Base-by-base conservation (phyloP, 495 filamentous ascomycete genomes). In the Podospora conica region DNA sequence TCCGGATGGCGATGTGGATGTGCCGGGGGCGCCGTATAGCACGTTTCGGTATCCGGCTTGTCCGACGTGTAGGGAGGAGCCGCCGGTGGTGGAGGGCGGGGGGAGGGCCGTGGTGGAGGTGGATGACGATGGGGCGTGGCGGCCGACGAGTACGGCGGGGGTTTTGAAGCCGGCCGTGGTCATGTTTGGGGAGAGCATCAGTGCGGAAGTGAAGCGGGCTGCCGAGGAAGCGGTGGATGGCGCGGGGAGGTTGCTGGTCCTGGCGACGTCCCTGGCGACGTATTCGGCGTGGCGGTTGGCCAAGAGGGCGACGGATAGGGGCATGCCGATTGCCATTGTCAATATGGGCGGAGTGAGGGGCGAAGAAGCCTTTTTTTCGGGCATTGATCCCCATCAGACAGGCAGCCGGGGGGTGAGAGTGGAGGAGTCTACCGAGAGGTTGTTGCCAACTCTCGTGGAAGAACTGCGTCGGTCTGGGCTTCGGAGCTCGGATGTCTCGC, bases 141-240 rank as follows among this genome's bases (percentile, higher is more conserved):
- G 79, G 60, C 69, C 83, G 1, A 75, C 77, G 0, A 93, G 90
- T 55, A 92, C 79, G 15, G 90, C 86, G 3, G 93, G 92, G 1
- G 85, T 98, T 18, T 71, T 98, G 54, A 98, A 98, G 73, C 95
- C 95, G 4, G 88, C 88, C 1, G 94, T 98, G 0, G 86, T 90
- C 60, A 96, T 98, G 91, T 98, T 98, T 75, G 95, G 95, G 3
- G 95, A 98, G 76, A 91, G 86, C 61, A 95, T 97, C 29, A 78
- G 83, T 3, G 71, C 74, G 2, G 63, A 71, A 4, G 87, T 92
- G 15, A 97, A 93, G 73, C 67, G 71, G 1, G 87, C 85, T n/a
- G 94, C 93, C 1, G 92, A 97, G 71, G 80, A 85, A 20, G 89
- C 87, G 9, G 85, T 98, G 53, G 89, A 96, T 68, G 83, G 84